A percentile compares a stretch with the other conserved stretches of the same genome.
Conservation (phyloP, 2,329 filamentous ascomycete genomes). For the Madurella fahalii region DNA sequence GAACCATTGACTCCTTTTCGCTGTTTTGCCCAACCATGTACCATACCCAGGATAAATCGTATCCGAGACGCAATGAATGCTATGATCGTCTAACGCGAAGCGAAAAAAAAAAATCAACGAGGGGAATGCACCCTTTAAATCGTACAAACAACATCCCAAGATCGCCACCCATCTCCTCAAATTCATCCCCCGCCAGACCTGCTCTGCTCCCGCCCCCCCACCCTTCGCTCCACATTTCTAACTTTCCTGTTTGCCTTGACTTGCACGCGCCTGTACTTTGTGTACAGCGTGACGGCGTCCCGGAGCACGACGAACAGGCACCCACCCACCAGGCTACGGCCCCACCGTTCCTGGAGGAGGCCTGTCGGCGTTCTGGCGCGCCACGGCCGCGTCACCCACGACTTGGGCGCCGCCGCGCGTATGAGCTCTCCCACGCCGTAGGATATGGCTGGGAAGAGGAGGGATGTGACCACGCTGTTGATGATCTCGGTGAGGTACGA, state of each 20-base stretch:
- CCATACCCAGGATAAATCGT: not conserved
- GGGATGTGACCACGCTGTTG: slow-evolving; percentile 48
- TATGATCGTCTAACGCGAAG: not conserved
- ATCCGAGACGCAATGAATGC: not conserved
- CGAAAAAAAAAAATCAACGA: not conserved
- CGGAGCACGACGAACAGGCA: slow-evolving; percentile 85
- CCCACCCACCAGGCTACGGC: slow-evolving; percentile 81
- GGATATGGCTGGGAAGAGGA: slow-evolving; percentile 80
- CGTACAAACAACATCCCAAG: not conserved
- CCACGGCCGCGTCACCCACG: slow-evolving; percentile 54
- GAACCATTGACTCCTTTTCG: not conserved
- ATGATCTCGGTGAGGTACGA: slow-evolving; percentile 39
- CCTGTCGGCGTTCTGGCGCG: slow-evolving; percentile 41
- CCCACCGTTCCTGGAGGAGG: slow-evolving; percentile 81
- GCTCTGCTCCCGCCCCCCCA: not conserved
- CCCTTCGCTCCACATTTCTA: slow-evolving; percentile 16
- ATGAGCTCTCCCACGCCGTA: slow-evolving; percentile 74
- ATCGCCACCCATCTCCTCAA: not conserved
- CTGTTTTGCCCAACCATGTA: not conserved
- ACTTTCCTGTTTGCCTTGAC: slow-evolving; percentile 34
- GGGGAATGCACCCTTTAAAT: not conserved
- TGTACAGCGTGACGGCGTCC: slow-evolving; percentile 58
- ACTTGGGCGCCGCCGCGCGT: slow-evolving; percentile 60
- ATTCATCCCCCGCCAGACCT: not conserved
- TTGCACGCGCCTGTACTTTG: slow-evolving; percentile 59